Base-by-base conservation (phyloP, 2,329 filamentous ascomycete species). In the Lachnellula willkommii region DNA sequence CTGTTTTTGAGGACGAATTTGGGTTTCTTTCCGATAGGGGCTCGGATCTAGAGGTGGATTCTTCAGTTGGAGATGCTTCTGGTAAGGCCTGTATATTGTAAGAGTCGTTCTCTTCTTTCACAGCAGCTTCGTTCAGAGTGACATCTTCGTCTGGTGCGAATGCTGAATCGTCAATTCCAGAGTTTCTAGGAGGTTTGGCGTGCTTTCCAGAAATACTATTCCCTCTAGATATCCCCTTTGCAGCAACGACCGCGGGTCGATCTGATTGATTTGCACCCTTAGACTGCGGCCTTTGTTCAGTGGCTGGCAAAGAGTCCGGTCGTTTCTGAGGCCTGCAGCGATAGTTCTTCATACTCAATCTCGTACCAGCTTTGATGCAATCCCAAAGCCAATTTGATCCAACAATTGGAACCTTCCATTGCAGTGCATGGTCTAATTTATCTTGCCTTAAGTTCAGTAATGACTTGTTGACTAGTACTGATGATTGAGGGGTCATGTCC, bases 321-420 rank as follows among this genome's bases (percentile, higher is more conserved):
- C 54, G 56, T 36, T 63, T 69, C 58, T 70, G 67, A 1, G 64
- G 61, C 40, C 65, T 66, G 50, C 74, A 69, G 20, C 71, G 61
- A 65, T 79, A 82, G 32, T 74, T 69, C 22, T 74, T 70, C 50
- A 78, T 79, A 11, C 77, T 66, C 54, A 79, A 74, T 63, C 73
- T 75, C 53, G 75, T 70, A 32, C 81, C 81, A 0, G 74, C 81
- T 65, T 78, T 76, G 50, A 96, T 84, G 62, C 88, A 94, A 51
- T 86, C 80, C 85, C 89, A 94, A 2, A 99, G 76, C 94, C 94
- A 99, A 22, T 87, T 82, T 17, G 83, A 82, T 7, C 81, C 81
- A 11, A 97, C 88, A n/a, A 93, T 83, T 2, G 91, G 89, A 11
- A 97, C 87, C 4, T 80, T 79, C 78, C 89, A 89, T 64, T 85